Evolutionary conservation across 192 early-diverging fungal species (phyloP).

Genomic region (Coemansia sp.): DNA sequence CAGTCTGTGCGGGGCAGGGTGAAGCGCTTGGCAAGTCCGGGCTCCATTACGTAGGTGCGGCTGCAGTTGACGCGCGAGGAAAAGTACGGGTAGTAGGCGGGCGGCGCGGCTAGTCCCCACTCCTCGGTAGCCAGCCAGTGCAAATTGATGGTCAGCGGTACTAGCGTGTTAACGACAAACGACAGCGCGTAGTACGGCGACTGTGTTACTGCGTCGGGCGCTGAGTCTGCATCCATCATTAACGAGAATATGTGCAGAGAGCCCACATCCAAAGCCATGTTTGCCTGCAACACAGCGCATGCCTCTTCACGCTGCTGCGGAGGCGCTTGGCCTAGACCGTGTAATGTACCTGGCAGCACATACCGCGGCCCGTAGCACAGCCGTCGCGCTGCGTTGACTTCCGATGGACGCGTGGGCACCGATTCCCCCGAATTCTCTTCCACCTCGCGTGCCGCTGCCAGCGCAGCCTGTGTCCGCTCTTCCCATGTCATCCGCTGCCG

Average conservation of each 20-base stretch:
- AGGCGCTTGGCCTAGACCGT: constrained; percentile 9
- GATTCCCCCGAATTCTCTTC: constrained; percentile 49
- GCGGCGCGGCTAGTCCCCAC: constrained; percentile 18
- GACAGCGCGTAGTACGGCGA: constrained; percentile 38
- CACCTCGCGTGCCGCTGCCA: constrained; percentile 49
- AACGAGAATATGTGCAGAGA: constrained; percentile 42
- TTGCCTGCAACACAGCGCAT: constrained; percentile 35
- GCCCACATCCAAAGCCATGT: constrained; percentile 28
- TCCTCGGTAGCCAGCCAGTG: constrained; percentile 48
- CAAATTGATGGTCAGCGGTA: constrained; percentile 34
- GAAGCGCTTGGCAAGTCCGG: constrained; percentile 35
- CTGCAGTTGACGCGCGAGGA: constrained; percentile 30
- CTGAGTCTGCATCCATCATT: constrained; percentile 19
- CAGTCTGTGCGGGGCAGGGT: constrained; percentile 38
- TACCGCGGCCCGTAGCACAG: constrained; percentile 50
- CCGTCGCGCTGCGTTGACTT: constrained; percentile 40
- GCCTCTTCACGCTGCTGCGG: constrained; percentile 38
- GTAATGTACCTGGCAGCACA: constrained; percentile 30
- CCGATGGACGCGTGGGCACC: constrained; percentile 46
- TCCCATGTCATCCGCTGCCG: constrained; percentile 47
- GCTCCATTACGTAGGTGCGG: constrained; percentile 26
- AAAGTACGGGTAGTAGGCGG: constrained; percentile 24
- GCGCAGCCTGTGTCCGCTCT: constrained; percentile 38
- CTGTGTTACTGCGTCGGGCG: constrained; percentile 21
- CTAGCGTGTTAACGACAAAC: constrained; percentile 40